Conservation (phyloP, 768 basidiomycete genomes). For the Tricholomella constricta region DNA sequence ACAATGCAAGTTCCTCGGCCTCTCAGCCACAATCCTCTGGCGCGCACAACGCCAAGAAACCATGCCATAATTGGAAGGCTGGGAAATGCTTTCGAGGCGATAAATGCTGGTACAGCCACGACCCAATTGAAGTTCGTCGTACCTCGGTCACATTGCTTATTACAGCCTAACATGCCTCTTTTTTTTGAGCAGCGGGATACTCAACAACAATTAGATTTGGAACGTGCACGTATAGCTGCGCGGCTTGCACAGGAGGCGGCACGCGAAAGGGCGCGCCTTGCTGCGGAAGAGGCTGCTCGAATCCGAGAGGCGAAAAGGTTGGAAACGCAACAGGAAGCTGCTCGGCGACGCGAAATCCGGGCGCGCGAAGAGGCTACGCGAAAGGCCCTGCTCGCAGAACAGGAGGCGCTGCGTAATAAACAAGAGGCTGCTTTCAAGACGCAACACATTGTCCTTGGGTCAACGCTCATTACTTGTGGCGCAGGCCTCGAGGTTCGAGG, state of each 20-base stretch:
- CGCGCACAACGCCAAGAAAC: background rate
- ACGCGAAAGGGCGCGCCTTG: background rate
- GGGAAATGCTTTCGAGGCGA: constrained; percentile 4
- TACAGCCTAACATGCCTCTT: no score
- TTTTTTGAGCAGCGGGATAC: background rate
- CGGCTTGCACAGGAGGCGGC: background rate
- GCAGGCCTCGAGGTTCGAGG: constrained; percentile 49
- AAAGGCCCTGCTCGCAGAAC: constrained; percentile 3
- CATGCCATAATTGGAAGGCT: constrained; percentile 4
- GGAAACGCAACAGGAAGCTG: constrained; percentile 3
- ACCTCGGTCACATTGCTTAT: no score
- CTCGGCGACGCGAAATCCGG: constrained; percentile 6
- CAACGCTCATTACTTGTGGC: constrained; percentile 50
- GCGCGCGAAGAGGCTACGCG: constrained; percentile 10
- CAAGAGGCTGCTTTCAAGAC: constrained; percentile 45
- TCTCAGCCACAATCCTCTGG: background rate
- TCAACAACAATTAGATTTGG: background rate
- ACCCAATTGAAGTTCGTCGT: background rate
- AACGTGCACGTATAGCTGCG: background rate
- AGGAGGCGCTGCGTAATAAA: constrained; percentile 15
- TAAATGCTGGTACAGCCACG: constrained; percentile 1
- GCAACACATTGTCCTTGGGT: constrained; percentile 44
- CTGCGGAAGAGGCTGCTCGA: constrained; percentile 2
- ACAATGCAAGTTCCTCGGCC: background rate
- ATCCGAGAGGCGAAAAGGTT: constrained; percentile 1